phyloP scores from a whole-genome alignment of 163 green algal species.

The Prototheca wickerhamii region DNA sequence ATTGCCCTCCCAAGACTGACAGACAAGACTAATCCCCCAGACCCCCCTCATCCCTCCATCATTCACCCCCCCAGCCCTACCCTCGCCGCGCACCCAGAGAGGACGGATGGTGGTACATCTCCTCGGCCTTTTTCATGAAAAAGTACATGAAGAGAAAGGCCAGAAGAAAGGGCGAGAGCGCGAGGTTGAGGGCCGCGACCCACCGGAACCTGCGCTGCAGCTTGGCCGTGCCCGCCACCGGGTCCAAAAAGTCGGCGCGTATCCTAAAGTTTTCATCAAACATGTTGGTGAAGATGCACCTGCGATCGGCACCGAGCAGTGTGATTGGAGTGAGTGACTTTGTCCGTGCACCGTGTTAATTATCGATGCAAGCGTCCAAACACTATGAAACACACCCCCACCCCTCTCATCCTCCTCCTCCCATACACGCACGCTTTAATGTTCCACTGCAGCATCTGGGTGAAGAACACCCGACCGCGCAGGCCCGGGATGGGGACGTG shows the following conservation, averaged over 20 bases:
- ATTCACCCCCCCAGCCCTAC: not conserved
- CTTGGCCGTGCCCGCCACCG: slow-evolving; percentile 15
- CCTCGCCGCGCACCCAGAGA: slow-evolving; percentile 35
- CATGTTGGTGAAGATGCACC: slow-evolving; percentile 80
- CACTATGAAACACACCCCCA: not conserved
- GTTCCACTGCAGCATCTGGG: slow-evolving; percentile 95
- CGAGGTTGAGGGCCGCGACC: slow-evolving; percentile 56
- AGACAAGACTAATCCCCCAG: not conserved
- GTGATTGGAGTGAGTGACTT: not conserved
- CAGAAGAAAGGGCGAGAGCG: slow-evolving; percentile 80
- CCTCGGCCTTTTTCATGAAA: slow-evolving; percentile 89
- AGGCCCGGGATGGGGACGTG: slow-evolving; percentile 44
- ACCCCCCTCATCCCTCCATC: not conserved
- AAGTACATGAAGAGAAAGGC: slow-evolving; percentile 93
- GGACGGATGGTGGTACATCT: slow-evolving; percentile 78
- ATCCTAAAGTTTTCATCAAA: slow-evolving; percentile 74
- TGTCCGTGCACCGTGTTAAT: no score
- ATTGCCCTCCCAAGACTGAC: no score
- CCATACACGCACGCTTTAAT: no score
- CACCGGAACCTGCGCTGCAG: slow-evolving; percentile 37
- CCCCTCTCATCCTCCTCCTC: slow-evolving; percentile 14
- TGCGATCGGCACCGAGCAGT: not conserved
- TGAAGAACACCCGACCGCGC: slow-evolving; percentile 64
- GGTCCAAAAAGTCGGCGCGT: slow-evolving; percentile 40
- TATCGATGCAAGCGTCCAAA: not conserved